These are phyloP conservation scores for Yarrowia porcina DNA, from an alignment of 805 yeast species.

Conservation along the genomic window DNA sequence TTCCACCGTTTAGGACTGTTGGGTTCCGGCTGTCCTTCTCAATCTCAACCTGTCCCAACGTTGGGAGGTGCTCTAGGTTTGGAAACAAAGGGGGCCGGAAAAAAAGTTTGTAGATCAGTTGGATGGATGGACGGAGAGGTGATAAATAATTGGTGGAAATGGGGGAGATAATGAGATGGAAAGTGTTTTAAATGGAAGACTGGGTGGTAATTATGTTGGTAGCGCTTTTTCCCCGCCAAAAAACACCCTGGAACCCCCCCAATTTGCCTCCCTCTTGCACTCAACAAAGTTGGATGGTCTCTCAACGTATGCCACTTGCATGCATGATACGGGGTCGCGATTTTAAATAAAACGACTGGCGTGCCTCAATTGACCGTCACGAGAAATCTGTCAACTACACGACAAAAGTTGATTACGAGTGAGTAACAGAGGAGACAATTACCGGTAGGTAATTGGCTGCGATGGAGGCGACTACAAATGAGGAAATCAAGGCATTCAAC, in stretches of 20 bases:
- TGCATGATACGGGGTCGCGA: conserved; percentile 18
- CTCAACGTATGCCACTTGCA: conserved; percentile 18
- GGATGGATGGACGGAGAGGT: not conserved
- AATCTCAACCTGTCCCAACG: conserved; percentile 15
- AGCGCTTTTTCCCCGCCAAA: not conserved
- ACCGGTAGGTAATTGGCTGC: too few relatives aligned
- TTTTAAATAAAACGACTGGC: not conserved
- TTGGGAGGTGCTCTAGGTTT: conserved; percentile 1
- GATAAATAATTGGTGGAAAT: not conserved
- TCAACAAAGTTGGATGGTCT: conserved; percentile 25
- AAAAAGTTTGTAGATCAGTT: conserved; percentile 3
- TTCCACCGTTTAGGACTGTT: not conserved
- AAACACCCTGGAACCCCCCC: not conserved
- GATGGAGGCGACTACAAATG: too few relatives aligned
- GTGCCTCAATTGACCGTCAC: conserved; percentile 6
- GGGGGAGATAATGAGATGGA: too few relatives aligned
- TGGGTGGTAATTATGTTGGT: not conserved
- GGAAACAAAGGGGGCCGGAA: conserved; percentile 2
- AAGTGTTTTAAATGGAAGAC: not conserved
- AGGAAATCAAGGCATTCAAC: too few relatives aligned
- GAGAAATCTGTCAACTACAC: not conserved
- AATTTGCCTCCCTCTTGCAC: not conserved
- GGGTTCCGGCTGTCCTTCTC: conserved; percentile 11
- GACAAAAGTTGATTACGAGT: not conserved
- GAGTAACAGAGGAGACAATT: not conserved